A percentile compares a stretch with the other conserved stretches of the same genome.
Evolutionary conservation across 306 rosid species (phyloP).

Genomic region (Trichosanthes cucumerina): DNA sequence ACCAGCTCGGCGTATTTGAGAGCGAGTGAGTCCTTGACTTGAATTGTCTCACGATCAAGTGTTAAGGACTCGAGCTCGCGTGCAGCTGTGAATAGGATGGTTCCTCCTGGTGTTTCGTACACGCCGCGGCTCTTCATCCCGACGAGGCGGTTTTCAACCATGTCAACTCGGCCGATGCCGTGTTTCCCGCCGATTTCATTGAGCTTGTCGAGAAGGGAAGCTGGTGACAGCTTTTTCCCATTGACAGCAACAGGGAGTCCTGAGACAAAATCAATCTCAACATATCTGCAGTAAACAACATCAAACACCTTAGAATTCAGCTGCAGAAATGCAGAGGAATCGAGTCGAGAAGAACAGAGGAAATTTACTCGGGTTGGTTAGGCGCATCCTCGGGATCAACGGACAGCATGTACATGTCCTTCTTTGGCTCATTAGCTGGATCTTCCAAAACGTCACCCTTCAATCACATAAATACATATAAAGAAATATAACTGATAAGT

Average conservation of each 20-base stretch:
- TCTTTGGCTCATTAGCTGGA: slow-evolving; percentile 79
- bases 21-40: slow-evolving; percentile 59
- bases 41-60: slow-evolving; percentile 71
- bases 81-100: slow-evolving; percentile 70
- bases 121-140: slow-evolving; percentile 98
- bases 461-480: slow-evolving; percentile 3
- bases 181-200: slow-evolving; percentile 81
- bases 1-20: slow-evolving; percentile 87
- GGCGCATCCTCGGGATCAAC: slow-evolving; percentile 93
- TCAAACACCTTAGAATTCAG: not conserved
- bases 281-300: slow-evolving; percentile 35
- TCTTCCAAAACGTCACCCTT: slow-evolving; percentile 98
- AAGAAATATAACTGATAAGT: not conserved
- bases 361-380: slow-evolving; percentile 59
- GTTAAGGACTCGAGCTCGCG: slow-evolving; percentile 72
- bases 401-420: slow-evolving; percentile 88
- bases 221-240: slow-evolving; percentile 66
- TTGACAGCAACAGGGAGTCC: slow-evolving; percentile 74
- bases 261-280: slow-evolving; percentile 58
- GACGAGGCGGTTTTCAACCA: slow-evolving; percentile 92
- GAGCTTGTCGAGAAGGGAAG: slow-evolving; percentile 54
- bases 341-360: not conserved
- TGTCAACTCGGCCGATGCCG: slow-evolving; percentile 82
- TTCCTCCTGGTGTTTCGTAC: slow-evolving; percentile 96
- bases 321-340: not conserved